phyloP scores from a whole-genome alignment of 2,329 filamentous ascomycete genomes.

The Gaeumannomyces tritici region DNA sequence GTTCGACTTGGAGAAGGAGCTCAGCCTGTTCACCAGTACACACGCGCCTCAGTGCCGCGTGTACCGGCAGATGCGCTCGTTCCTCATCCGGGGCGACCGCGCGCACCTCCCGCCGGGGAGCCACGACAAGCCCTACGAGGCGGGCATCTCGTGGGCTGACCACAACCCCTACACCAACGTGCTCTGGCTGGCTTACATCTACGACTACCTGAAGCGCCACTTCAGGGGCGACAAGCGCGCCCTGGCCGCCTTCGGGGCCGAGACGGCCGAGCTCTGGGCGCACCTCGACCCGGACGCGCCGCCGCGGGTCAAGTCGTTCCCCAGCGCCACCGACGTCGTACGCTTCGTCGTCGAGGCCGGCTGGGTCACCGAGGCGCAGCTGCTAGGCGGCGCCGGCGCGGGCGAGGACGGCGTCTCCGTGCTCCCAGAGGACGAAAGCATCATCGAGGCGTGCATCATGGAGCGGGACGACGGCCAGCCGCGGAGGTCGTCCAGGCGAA shows the following conservation, averaged over 20 bases:
- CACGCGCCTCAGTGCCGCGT: slow-evolving; percentile 51
- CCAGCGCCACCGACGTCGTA: slow-evolving; percentile 45
- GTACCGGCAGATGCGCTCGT: slow-evolving; percentile 54
- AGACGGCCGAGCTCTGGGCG: slow-evolving; percentile 42
- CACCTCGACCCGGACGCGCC: slow-evolving; percentile 43
- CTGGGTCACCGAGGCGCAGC: slow-evolving; percentile 45
- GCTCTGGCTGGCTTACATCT: slow-evolving; percentile 54
- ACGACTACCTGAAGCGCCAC: slow-evolving; percentile 38
- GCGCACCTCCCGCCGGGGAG: slow-evolving; percentile 35
- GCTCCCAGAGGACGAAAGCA: slow-evolving; percentile 6
- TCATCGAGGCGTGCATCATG: slow-evolving; percentile 10
- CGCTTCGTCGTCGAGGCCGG: slow-evolving; percentile 47
- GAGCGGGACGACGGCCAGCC: slow-evolving; percentile 8
- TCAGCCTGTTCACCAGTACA: slow-evolving; percentile 49
- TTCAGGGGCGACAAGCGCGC: slow-evolving; percentile 38
- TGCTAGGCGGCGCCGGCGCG: slow-evolving; percentile 18
- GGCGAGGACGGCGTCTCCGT: slow-evolving; percentile 12
- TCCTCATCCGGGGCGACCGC: slow-evolving; percentile 40
- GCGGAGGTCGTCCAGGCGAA: slow-evolving; percentile 11
- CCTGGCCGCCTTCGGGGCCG: slow-evolving; percentile 32
- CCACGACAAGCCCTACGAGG: slow-evolving; percentile 37
- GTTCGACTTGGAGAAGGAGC: slow-evolving; percentile 50
- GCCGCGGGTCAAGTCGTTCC: slow-evolving; percentile 37
- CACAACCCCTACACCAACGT: slow-evolving; percentile 55
- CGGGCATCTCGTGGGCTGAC: slow-evolving; percentile 41